Base-by-base conservation (phyloP, 495 filamentous ascomycete genomes). In the Schizothecium vesticola region DNA sequence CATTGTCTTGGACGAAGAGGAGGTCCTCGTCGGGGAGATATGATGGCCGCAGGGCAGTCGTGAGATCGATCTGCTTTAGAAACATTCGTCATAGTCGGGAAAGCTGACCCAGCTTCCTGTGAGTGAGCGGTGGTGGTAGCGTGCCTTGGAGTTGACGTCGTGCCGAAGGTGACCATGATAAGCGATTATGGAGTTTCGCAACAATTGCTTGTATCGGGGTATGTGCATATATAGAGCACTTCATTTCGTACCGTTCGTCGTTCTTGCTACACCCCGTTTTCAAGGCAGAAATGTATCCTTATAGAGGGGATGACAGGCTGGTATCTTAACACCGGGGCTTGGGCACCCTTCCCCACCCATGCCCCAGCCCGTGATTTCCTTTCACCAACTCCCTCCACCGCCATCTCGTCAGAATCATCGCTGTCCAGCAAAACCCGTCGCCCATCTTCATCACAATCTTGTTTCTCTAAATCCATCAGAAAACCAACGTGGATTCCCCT, bases 1-100 rank as follows among this genome's bases (percentile, higher is more conserved):
- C 95, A 78, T 91, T 91, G 85, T 97, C 92, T 80, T 97, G 93
- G 68, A 99, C 93, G 82, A 97, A 98, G 67, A 98, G 87, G 31
- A 97, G 82, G 67, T 85, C 83, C 78, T 98, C 95, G 81, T 97
- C 96, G 70, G 93, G 91, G 60, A 96, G 85, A 68, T 97, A 88
- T 63, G 88, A 88, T 57, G 95, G 95, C 82, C 96, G 91, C 75
- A 97, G 87, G 68, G 95, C 95, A 79, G 93, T 96, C 9, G 96
- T 98, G 72, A 99, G 86, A 80, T 97, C 94, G 74, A 98, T 84
- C 74, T 89, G 88, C 84, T 94, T 94, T 86, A 97, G 88, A 84
- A 94, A 94, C 93, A 96, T 96, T 85, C 92, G 92, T 81, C 87
- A 86, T 87, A 79, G 67, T 73, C 67, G 66, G 70, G 71, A 72